Evolutionary conservation across 2,329 filamentous ascomycete genomes (phyloP).

Genomic region (Colletotrichum trifolii): DNA sequence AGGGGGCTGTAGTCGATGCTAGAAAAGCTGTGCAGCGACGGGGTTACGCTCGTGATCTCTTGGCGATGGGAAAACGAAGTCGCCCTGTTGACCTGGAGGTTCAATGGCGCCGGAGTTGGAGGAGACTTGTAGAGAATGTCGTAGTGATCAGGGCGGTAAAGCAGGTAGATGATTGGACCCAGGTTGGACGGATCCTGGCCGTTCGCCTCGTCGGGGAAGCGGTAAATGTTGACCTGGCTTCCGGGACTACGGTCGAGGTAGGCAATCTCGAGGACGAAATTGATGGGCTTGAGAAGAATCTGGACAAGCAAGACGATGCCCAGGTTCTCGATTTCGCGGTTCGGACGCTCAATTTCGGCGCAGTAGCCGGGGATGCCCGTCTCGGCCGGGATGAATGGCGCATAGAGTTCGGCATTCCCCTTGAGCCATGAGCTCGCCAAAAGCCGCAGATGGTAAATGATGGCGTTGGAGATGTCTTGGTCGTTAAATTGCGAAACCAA

Average conservation of each 20-base stretch:
- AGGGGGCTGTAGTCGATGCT: conserved; percentile 56
- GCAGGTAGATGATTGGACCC: conserved; percentile 66
- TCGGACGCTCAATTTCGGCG: conserved; percentile 76
- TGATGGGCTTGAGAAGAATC: conserved; percentile 81
- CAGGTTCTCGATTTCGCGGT: conserved; percentile 91
- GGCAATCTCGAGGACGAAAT: conserved; percentile 85
- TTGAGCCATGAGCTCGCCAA: conserved; percentile 89
- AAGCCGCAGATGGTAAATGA: conserved; percentile 88
- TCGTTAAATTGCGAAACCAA: conserved; percentile 81
- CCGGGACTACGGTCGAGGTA: conserved; percentile 91
- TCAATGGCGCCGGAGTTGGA: conserved; percentile 43
- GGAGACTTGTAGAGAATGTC: conserved; percentile 83
- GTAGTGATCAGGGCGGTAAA: conserved; percentile 86
- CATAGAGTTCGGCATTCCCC: conserved; percentile 74
- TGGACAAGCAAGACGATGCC: conserved; percentile 82
- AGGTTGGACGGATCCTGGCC: conserved; percentile 54
- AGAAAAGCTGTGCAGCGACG: conserved; percentile 54
- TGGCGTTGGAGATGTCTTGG: conserved; percentile 71
- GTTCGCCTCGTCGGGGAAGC: conserved; percentile 67
- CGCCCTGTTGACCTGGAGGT: conserved; percentile 66
- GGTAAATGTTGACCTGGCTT: conserved; percentile 77
- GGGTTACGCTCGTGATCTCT: conserved; percentile 53
- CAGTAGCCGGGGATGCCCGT: conserved; percentile 75
- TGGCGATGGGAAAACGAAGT: conserved; percentile 58
- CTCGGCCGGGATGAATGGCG: conserved; percentile 75